Conservation (phyloP, 2,329 filamentous ascomycete species). For the Diplodia mutila region DNA sequence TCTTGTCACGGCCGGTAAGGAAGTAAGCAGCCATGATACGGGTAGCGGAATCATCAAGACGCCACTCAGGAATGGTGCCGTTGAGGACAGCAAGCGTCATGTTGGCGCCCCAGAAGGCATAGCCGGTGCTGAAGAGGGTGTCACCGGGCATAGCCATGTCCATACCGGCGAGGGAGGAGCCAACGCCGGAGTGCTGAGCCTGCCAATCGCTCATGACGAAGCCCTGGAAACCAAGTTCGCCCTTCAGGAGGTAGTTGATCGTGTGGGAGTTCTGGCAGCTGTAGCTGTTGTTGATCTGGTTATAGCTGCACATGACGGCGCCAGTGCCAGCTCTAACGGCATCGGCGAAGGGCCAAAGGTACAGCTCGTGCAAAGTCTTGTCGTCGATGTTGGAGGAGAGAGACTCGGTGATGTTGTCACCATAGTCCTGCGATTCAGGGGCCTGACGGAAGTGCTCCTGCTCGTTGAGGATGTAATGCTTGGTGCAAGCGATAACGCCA, state of each 20-base stretch:
- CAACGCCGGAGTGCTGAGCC: conserved; percentile 71
- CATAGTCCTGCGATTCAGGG: conserved; percentile 60
- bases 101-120: conserved; percentile 82
- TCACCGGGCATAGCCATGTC: conserved; percentile 94
- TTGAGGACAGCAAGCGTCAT: conserved; percentile 86
- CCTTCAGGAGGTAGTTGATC: conserved; percentile 76
- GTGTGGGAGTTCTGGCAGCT: conserved; percentile 78
- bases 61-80: conserved; percentile 83
- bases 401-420: conserved; percentile 65
- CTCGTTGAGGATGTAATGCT: conserved; percentile 72
- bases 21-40: conserved; percentile 73
- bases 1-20: conserved; percentile 61
- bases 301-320: conserved; percentile 66
- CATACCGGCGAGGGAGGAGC: conserved; percentile 70
- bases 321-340: conserved; percentile 55
- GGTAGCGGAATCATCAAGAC: conserved; percentile 89
- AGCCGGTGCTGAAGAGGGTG: conserved; percentile 71
- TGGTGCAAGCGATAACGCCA: conserved; percentile 78
- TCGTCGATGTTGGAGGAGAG: conserved; percentile 66
- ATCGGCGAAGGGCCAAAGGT: conserved; percentile 63
- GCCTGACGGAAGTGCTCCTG: conserved; percentile 73
- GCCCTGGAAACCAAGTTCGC: conserved; percentile 79
- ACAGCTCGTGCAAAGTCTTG: conserved; percentile 65
- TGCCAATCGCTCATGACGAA: conserved; percentile 76
- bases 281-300: conserved; percentile 80